Conservation (phyloP, 176 grass and related monocot genomes). For the Phragmites australis region DNA sequence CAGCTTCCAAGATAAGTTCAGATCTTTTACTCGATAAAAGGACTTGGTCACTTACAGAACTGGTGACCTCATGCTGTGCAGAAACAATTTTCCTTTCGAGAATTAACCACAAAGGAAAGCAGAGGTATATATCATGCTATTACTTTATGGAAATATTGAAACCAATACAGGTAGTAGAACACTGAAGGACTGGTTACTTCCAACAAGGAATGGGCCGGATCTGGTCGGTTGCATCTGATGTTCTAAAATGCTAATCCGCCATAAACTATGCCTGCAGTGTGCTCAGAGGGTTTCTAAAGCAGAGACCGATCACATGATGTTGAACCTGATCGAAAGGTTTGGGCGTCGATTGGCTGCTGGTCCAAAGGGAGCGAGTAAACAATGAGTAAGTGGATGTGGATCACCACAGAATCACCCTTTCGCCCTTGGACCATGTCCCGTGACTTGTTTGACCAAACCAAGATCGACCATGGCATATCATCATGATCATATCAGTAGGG, state of each 20-base stretch:
- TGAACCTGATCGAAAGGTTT: slow-evolving; percentile 21
- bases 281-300: background rate
- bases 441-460: slow-evolving; percentile 12
- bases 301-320: slow-evolving; percentile 1
- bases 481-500: background rate
- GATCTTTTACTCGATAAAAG: background rate
- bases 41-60: background rate
- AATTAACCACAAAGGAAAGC: background rate
- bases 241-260: slow-evolving; percentile 17
- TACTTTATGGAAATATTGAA: too few relatives aligned
- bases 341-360: background rate
- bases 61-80: background rate
- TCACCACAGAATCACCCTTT: background rate
- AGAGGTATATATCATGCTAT: too few relatives aligned
- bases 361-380: slow-evolving; percentile 17
- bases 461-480: background rate
- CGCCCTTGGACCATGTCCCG: slow-evolving; percentile 11
- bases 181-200: background rate
- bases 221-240: background rate
- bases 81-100: background rate
- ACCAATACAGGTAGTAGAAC: background rate
- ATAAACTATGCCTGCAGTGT: background rate
- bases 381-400: background rate
- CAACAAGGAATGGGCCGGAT: background rate
- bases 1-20: background rate